Conservation (phyloP, 192 early-diverging fungal species). For the Coemansia sp. region DNA sequence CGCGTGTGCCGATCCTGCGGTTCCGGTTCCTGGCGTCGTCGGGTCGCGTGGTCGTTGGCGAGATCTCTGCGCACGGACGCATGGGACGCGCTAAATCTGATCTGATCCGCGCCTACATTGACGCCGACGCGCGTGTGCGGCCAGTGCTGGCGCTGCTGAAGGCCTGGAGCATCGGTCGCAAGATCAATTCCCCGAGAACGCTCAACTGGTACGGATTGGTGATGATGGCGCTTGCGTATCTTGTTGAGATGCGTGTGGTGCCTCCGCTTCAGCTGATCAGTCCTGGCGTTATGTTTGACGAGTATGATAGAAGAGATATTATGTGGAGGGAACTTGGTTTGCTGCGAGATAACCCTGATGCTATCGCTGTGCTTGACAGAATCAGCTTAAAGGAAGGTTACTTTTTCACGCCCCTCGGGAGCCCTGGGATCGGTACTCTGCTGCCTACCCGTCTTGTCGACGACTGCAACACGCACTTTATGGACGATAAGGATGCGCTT, state of each 20-base stretch:
- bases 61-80: conserved; percentile 29
- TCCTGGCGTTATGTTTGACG: background rate
- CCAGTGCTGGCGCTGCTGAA: conserved; percentile 29
- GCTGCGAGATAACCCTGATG: conserved; percentile 10
- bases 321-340: conserved; percentile 12
- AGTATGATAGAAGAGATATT: background rate
- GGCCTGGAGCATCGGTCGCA: conserved; percentile 24
- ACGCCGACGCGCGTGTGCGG: conserved; percentile 29
- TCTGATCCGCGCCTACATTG: conserved; percentile 27
- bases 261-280: conserved; percentile 44
- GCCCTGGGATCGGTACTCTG: conserved; percentile 1
- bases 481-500: background rate
- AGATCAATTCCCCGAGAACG: conserved; percentile 13
- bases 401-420: background rate
- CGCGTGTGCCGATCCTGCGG: conserved; percentile 41
- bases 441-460: conserved; percentile 17
- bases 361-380: conserved; percentile 6
- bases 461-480: conserved; percentile 14
- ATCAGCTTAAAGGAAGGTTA: background rate
- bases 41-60: conserved; percentile 21
- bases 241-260: conserved; percentile 33
- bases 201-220: conserved; percentile 42
- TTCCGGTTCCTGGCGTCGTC: conserved; percentile 6
- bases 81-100: conserved; percentile 23
- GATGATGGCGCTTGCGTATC: conserved; percentile 48